A percentile compares a stretch with the other conserved stretches of the same genome.
phyloP scores from a whole-genome alignment of 768 basidiomycete genomes.

The Pulveroboletus sp. region DNA sequence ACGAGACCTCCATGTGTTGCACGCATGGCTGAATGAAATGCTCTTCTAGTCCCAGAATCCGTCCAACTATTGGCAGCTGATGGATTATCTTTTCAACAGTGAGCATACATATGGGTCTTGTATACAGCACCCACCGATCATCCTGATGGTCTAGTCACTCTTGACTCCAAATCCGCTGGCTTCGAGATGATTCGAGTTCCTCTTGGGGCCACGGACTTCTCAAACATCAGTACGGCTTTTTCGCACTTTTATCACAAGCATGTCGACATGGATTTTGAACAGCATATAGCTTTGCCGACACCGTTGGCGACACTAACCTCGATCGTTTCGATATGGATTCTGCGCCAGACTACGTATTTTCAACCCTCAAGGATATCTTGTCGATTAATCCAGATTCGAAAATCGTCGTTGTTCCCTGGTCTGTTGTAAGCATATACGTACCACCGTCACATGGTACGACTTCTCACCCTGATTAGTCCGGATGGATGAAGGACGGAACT shows the following conservation, averaged over 20 bases:
- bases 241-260: not conserved
- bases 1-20: not conserved
- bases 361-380: slow-evolving; percentile 58
- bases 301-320: slow-evolving; percentile 56
- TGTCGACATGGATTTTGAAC: not conserved
- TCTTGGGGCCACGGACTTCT: slow-evolving; percentile 73
- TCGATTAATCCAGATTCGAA: slow-evolving; percentile 49
- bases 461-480: slow-evolving; percentile 43
- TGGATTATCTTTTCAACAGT: slow-evolving; percentile 54
- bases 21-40: slow-evolving; percentile 2
- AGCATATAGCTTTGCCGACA: slow-evolving; percentile 67
- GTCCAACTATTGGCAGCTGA: slow-evolving; percentile 52
- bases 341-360: slow-evolving; percentile 60
- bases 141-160: slow-evolving; percentile 38
- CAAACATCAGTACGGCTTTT: slow-evolving; percentile 40
- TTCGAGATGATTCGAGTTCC: slow-evolving; percentile 71
- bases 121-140: not conserved
- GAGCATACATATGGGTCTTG: not conserved
- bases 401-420: slow-evolving; percentile 68
- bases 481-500: slow-evolving; percentile 71
- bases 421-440: slow-evolving; percentile 47
- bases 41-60: slow-evolving; percentile 43
- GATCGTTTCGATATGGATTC: slow-evolving; percentile 50
- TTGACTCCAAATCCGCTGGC: slow-evolving; percentile 60
- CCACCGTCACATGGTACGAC: not conserved